Base-by-base conservation (phyloP, 1,139 yeast genomes). In the Spathaspora sp. region DNA sequence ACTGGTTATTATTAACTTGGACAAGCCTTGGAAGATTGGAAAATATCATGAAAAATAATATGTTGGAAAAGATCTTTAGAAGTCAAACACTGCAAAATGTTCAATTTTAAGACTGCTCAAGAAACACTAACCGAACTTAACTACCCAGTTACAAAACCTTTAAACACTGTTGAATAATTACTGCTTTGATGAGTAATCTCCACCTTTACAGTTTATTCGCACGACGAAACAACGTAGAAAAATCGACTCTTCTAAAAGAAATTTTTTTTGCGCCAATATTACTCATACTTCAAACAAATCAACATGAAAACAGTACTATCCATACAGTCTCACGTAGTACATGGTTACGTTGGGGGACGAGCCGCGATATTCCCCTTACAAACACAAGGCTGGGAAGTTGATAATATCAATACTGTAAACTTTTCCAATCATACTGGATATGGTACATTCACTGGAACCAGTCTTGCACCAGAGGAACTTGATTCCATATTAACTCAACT, bases 361-460 rank as follows among this genome's bases (percentile, higher is more conserved):
- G 76, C 76, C 1, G 70, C 75, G 3, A 61, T 67, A 1, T 74
- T 73, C 51, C 77, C 78, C 1, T 60, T 73, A 16, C 78, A 73
- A 54, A 58, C 65, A 29, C 69, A 64, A 43, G 77, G 77, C 11
- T 72, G 77, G 77, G 72, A 70, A 39, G 78, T 72, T 7, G 78
- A 73, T 53, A 63, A 61, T 42, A 58, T 74, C 38, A 70, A 73
- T 51, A 71, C 79, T 2, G 74, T 70, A 24, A 66, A 71, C 48
- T 68, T 68, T 48, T 70, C 76, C 24, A 73, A 73, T 50, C 78
- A 73, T 54, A 72, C 78, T n/a, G 79, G 78, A 2, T 73, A 72
- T 54, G 78, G 78, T 9, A 56, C 65, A 9, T 67, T 70, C 46
- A 55, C 57, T 23, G 79, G 79, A 2, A 44, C 55, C 11, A 50